phyloP scores from a whole-genome alignment of 371 early-diverging fungal genomes.

The Cokeromyces recurvatus region DNA sequence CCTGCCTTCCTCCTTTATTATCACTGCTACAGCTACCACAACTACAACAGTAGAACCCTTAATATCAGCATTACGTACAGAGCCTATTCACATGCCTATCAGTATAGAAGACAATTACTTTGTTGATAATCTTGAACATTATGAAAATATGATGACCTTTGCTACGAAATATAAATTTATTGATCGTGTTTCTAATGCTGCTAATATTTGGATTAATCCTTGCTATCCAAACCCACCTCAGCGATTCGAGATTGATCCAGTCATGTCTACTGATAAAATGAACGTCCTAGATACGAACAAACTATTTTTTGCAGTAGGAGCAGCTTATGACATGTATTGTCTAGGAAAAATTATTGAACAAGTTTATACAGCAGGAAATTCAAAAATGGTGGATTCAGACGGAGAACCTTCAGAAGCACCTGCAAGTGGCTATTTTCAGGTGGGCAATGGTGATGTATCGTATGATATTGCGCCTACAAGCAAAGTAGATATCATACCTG shows the following conservation, averaged over 20 bases:
- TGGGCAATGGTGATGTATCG: slow-evolving; percentile 29
- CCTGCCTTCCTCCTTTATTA: slow-evolving; percentile 17
- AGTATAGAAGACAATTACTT: slow-evolving; percentile 43
- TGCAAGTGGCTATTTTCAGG: slow-evolving; percentile 34
- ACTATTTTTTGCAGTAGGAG: slow-evolving; percentile 26
- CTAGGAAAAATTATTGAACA: slow-evolving; percentile 49
- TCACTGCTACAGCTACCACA: too few relatives aligned
- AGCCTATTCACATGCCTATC: slow-evolving; percentile 48
- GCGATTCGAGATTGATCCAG: slow-evolving; percentile 31
- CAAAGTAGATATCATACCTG: slow-evolving; percentile 34
- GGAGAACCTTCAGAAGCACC: slow-evolving; percentile 18
- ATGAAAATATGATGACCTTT: slow-evolving; percentile 52
- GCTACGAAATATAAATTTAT: slow-evolving; percentile 47
- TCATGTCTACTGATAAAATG: not conserved
- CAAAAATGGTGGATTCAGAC: slow-evolving; percentile 28
- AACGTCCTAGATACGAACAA: too few relatives aligned
- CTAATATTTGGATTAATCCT: slow-evolving; percentile 16
- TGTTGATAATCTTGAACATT: slow-evolving; percentile 52
- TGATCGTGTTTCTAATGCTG: slow-evolving; percentile 10
- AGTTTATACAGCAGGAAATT: slow-evolving; percentile 40
- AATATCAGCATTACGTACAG: slow-evolving; percentile 39
- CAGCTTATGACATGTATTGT: slow-evolving; percentile 56
- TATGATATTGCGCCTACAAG: slow-evolving; percentile 34
- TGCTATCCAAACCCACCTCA: slow-evolving; percentile 15
- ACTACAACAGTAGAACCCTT: slow-evolving; percentile 18